Evolutionary conservation across 306 rosid genomes (phyloP).

Genomic region (Pyrus pyrifolia): DNA sequence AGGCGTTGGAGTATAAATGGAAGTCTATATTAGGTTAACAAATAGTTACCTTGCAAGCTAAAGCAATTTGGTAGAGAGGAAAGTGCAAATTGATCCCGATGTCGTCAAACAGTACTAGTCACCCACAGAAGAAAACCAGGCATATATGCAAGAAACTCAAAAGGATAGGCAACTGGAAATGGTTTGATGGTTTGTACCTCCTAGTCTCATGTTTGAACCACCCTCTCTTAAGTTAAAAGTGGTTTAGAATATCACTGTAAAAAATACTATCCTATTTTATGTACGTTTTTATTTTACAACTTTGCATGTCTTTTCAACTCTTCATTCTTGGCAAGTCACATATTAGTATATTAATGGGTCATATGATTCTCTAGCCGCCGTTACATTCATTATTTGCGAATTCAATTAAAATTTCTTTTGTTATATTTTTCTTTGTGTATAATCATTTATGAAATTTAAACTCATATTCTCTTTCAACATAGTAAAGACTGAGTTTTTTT

Average conservation of each 20-base stretch:
- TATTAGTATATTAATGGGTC: not conserved
- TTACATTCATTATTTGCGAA: not conserved
- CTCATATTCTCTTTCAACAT: not conserved
- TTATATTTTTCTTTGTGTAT: too few species aligned
- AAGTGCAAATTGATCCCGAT: not conserved
- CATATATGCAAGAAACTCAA: not conserved
- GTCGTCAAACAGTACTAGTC: not conserved
- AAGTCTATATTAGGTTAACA: not conserved
- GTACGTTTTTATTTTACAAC: not conserved
- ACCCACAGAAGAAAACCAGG: not conserved
- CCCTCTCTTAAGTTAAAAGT: not conserved
- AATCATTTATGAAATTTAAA: not conserved
- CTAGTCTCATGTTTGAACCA: not conserved
- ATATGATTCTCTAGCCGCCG: not conserved
- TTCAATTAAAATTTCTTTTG: not conserved
- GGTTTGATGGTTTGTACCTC: not conserved
- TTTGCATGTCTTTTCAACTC: not conserved
- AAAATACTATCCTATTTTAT: not conserved
- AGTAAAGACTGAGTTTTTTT: not conserved
- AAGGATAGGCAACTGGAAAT: not conserved
- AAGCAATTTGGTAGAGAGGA: not conserved
- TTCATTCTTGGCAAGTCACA: not conserved
- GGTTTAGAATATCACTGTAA: not conserved
- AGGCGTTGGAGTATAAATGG: conserved; percentile 13
- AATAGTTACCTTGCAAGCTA: not conserved